A percentile compares a stretch with the other conserved stretches of the same genome.
Conservation (phyloP, 345 rosid species). For the Rubroshorea leprosula region DNA sequence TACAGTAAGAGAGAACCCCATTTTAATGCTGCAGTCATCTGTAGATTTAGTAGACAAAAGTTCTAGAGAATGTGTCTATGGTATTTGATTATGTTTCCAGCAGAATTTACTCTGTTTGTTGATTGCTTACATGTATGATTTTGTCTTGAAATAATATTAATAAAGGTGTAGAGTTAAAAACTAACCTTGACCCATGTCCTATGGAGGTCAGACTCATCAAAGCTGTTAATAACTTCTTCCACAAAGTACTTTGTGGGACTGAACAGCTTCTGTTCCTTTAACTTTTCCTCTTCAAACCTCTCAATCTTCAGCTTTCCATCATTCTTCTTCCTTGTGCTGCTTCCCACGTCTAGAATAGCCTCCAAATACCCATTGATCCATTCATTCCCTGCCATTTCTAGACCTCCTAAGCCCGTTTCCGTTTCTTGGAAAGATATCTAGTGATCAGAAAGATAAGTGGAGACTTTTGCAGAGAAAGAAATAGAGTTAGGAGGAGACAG, state of each 20-base stretch:
- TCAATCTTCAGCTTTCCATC: slow-evolving; percentile 47
- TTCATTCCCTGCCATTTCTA: slow-evolving; percentile 75
- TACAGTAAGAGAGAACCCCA: too few species aligned
- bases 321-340: slow-evolving; percentile 33
- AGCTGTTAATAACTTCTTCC: slow-evolving; percentile 77
- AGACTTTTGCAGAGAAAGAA: neutral
- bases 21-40: too few species aligned
- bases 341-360: slow-evolving; percentile 79
- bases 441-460: too few species aligned
- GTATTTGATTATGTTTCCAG: neutral
- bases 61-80: too few species aligned
- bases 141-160: neutral
- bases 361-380: slow-evolving; percentile 90
- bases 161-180: neutral
- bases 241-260: slow-evolving; percentile 81
- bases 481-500: too few species aligned
- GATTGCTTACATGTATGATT: neutral
- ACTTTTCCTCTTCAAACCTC: slow-evolving; percentile 34
- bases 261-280: slow-evolving; percentile 46
- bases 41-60: too few species aligned
- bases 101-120: too few species aligned
- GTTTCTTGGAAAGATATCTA: too few species aligned
- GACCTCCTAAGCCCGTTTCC: neutral
- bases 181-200: slow-evolving; percentile 84
- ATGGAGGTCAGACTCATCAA: slow-evolving; percentile 80